Percentiles rank a stretch among this genome's conserved stretches.
phyloP scores from a whole-genome alignment of 208 protist species.

The Leishmania mexicana region DNA sequence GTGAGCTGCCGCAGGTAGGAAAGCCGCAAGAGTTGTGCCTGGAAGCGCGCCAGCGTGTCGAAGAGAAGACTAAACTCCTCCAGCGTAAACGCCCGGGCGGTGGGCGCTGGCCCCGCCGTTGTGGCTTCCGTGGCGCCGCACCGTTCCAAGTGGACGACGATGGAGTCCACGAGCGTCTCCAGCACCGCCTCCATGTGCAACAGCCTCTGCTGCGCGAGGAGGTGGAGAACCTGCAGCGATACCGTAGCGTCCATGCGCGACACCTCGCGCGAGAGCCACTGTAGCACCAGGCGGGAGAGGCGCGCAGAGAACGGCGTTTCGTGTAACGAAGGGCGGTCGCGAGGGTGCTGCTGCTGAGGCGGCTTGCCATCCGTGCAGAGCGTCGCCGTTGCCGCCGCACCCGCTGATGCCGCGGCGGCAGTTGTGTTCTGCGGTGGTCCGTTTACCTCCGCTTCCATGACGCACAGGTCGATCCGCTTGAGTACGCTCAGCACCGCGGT shows the following conservation, averaged over 20 bases:
- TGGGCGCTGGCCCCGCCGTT: not conserved
- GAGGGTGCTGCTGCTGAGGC: not conserved
- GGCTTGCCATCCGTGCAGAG: not conserved
- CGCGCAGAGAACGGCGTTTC: slow-evolving; percentile 17
- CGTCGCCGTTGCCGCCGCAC: not conserved
- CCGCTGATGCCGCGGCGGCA: not conserved
- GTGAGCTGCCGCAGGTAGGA: not conserved
- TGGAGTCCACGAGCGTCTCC: slow-evolving; percentile 68
- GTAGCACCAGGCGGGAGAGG: slow-evolving; percentile 33
- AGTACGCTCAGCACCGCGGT: slow-evolving; percentile 9
- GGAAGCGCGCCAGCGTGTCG: slow-evolving; percentile 59
- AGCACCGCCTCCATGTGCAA: slow-evolving; percentile 48
- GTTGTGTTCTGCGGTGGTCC: not conserved
- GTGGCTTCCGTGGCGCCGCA: not conserved
- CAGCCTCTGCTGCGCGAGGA: slow-evolving; percentile 60
- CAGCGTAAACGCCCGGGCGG: slow-evolving; percentile 8
- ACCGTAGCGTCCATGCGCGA: slow-evolving; percentile 28
- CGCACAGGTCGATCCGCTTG: slow-evolving; percentile 17
- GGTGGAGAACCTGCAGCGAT: slow-evolving; percentile 55
- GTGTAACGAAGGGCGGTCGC: not conserved
- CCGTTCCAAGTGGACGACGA: slow-evolving; percentile 28
- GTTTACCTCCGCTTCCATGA: slow-evolving; percentile 28
- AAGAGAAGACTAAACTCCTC: slow-evolving; percentile 36
- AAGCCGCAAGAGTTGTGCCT: slow-evolving; percentile 20
- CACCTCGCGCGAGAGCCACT: slow-evolving; percentile 46